These are phyloP conservation scores for Cyberlindnera subsufficiens DNA, from an alignment of 805 yeast species.

Conservation along the genomic window DNA sequence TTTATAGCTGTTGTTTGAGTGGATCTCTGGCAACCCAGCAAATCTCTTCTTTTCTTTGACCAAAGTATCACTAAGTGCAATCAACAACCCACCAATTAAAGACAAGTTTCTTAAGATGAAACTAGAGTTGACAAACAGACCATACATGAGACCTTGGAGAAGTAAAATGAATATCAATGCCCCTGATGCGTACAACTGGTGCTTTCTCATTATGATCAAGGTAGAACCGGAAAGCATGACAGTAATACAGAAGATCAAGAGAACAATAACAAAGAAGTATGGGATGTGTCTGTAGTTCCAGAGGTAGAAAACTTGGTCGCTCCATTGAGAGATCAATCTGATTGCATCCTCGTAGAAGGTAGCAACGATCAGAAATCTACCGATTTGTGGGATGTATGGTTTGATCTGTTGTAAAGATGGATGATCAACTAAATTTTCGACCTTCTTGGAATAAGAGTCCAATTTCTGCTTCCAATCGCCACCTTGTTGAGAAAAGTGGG, in stretches of 20 bases:
- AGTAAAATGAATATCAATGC: conserved; percentile 66
- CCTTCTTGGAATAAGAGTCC: conserved; percentile 35
- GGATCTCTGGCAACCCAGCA: conserved; percentile 45
- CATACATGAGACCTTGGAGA: conserved; percentile 83
- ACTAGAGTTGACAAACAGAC: conserved; percentile 71
- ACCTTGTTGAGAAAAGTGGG: conserved; percentile 7
- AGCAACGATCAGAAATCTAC: conserved; percentile 85
- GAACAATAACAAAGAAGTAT: conserved; percentile 67
- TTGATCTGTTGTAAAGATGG: conserved; percentile 42
- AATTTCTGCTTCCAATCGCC: conserved; percentile 4
- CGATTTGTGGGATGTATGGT: conserved; percentile 82
- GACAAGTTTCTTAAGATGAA: conserved; percentile 85
- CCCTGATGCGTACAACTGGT: conserved; percentile 64
- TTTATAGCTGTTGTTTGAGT: conserved; percentile 57
- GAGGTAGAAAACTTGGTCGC: conserved; percentile 81
- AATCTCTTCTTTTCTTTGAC: conserved; percentile 63
- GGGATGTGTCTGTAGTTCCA: conserved; percentile 77
- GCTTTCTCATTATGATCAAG: conserved; percentile 61
- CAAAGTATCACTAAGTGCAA: conserved; percentile 82
- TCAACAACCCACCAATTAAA: conserved; percentile 85
- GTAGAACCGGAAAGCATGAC: conserved; percentile 73
- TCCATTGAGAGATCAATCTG: conserved; percentile 84
- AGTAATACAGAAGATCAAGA: conserved; percentile 55
- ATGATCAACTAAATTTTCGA: conserved; percentile 50
- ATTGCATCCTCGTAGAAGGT: conserved; percentile 88